These are phyloP conservation scores for Cinnamomum micranthum DNA, from an alignment of 164 flowering plant genomes.

Conservation along the genomic window DNA sequence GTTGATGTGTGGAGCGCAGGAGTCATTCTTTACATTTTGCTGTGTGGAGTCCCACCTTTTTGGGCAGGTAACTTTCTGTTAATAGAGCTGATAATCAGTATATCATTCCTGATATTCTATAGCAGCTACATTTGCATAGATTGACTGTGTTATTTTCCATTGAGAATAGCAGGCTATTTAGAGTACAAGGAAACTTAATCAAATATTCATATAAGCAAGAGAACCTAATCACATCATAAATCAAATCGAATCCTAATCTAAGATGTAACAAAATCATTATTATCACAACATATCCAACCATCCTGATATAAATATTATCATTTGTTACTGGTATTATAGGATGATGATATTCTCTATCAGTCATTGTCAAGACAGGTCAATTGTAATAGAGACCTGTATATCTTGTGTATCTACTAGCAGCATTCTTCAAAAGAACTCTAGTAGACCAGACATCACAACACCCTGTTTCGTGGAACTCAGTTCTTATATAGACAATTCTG, in stretches of 20 bases:
- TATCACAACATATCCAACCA: too few species aligned
- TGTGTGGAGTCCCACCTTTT: slow-evolving; percentile 90
- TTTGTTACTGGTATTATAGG: too few species aligned
- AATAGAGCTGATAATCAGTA: background rate
- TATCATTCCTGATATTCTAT: background rate
- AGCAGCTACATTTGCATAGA: background rate
- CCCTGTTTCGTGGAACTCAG: background rate
- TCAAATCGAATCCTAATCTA: too few species aligned
- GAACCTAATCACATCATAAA: too few species aligned
- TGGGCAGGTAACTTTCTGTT: slow-evolving; percentile 63
- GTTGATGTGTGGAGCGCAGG: slow-evolving; percentile 87
- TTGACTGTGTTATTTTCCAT: background rate
- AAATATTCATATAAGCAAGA: too few species aligned
- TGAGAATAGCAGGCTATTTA: background rate
- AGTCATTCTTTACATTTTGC: slow-evolving; percentile 72
- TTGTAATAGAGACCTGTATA: background rate
- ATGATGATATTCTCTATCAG: background rate
- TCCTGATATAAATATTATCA: too few species aligned
- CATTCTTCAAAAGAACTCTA: background rate
- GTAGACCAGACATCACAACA: background rate
- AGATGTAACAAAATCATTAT: too few species aligned
- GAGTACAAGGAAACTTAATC: background rate
- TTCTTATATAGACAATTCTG: background rate
- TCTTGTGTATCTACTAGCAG: background rate
- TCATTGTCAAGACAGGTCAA: background rate